phyloP scores from a whole-genome alignment of 495 filamentous ascomycete genomes.

The Filosporella fistucella region DNA sequence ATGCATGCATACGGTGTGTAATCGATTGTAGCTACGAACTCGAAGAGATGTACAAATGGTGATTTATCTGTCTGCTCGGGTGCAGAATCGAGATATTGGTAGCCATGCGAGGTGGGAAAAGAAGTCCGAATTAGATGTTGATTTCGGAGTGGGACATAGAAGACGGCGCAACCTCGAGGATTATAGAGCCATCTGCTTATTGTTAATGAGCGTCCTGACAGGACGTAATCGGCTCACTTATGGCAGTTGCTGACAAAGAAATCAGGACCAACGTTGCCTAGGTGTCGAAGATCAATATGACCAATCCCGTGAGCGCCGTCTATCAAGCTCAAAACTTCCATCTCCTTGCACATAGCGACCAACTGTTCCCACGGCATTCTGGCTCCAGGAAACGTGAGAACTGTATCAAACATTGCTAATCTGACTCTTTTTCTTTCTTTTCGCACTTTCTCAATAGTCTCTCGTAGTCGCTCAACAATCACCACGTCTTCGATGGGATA shows the following conservation, averaged over 20 bases:
- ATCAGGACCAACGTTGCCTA: conserved; percentile 53
- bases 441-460: conserved; percentile 35
- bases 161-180: conserved; percentile 71
- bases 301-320: conserved; percentile 83
- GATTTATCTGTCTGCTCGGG: conserved; percentile 30
- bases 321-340: conserved; percentile 55
- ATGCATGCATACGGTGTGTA: conserved; percentile 67
- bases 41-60: conserved; percentile 64
- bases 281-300: conserved; percentile 57
- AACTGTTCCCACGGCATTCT: conserved; percentile 73
- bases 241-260: conserved; percentile 85
- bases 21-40: conserved; percentile 75
- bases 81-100: conserved; percentile 16
- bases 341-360: conserved; percentile 51
- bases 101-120: conserved; percentile 65
- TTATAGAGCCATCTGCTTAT: conserved; percentile 64
- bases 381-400: conserved; percentile 69
- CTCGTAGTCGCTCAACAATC: conserved; percentile 48
- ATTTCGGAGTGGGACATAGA: conserved; percentile 71
- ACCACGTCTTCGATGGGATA: conserved; percentile 60
- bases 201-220: not conserved
- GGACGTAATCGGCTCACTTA: conserved; percentile 39
- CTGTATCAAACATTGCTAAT: conserved; percentile 75
- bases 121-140: conserved; percentile 71
- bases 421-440: conserved; percentile 37